Percentiles rank a stretch among this genome's conserved stretches.
Conservation (phyloP, 345 rosid species). For the Toxicodendron radicans region DNA sequence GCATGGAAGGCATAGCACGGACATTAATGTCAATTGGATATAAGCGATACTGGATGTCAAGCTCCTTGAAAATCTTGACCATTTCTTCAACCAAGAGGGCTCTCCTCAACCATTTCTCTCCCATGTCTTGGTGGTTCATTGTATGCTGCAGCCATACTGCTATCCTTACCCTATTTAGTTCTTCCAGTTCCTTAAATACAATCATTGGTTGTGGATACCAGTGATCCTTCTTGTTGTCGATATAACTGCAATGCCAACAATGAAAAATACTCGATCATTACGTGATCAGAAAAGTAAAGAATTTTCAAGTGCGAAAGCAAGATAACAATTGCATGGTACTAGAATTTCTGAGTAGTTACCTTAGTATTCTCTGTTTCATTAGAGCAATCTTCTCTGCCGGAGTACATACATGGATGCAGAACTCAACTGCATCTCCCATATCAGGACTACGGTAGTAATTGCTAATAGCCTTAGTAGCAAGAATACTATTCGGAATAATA, state of each 20-base stretch:
- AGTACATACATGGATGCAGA: constrained; percentile 71
- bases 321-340: neutral
- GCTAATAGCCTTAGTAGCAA: constrained; percentile 63
- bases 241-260: constrained; percentile 38
- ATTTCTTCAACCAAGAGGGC: constrained; percentile 67
- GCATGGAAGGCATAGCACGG: constrained; percentile 54
- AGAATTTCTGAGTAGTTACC: neutral
- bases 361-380: constrained; percentile 55
- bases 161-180: constrained; percentile 53
- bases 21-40: constrained; percentile 65
- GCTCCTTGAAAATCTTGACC: constrained; percentile 61
- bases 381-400: constrained; percentile 65
- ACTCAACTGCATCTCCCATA: constrained; percentile 82
- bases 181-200: constrained; percentile 58
- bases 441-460: constrained; percentile 93
- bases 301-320: neutral
- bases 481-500: constrained; percentile 62
- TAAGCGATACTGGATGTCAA: constrained; percentile 69
- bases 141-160: constrained; percentile 70
- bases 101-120: constrained; percentile 63
- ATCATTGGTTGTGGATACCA: constrained; percentile 69
- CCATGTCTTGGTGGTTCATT: constrained; percentile 86
- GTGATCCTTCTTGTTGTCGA: constrained; percentile 73
- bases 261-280: neutral
- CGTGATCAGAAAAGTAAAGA: neutral